phyloP scores from a whole-genome alignment of 768 basidiomycete genomes.

The Pilatotrama ljubarskyi region DNA sequence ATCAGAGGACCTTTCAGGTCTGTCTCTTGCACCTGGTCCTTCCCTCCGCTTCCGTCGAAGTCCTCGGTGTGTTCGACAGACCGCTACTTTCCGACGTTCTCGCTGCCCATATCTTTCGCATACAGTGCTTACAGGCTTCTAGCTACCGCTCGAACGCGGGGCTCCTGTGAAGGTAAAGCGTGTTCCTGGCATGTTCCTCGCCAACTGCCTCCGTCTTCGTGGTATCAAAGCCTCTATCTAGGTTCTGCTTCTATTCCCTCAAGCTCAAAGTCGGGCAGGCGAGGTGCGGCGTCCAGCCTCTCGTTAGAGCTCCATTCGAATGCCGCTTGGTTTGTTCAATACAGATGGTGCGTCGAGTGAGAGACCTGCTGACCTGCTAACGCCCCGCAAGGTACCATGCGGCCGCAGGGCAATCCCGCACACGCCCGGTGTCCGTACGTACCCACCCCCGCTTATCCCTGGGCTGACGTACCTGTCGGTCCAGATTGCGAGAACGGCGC shows the following conservation, averaged over 20 bases:
- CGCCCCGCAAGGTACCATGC: not conserved
- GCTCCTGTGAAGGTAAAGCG: not conserved
- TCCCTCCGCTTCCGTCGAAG: too few relatives aligned
- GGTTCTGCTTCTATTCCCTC: slow-evolving; percentile 4
- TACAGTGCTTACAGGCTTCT: not conserved
- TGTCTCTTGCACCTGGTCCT: too few relatives aligned
- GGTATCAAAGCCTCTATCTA: not conserved
- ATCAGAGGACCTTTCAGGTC: too few relatives aligned
- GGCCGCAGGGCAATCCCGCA: not conserved
- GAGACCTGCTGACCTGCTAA: not conserved
- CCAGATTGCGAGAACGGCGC: not conserved
- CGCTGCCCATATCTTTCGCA: not conserved
- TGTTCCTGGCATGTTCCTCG: not conserved
- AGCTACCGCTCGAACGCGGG: not conserved
- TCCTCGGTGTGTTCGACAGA: not conserved
- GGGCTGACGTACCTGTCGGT: not conserved
- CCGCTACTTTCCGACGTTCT: not conserved
- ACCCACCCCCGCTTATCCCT: not conserved
- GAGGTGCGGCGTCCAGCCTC: not conserved
- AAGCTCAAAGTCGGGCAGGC: not conserved
- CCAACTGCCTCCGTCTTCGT: not conserved
- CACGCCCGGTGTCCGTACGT: too few relatives aligned
- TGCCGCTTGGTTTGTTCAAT: too few relatives aligned
- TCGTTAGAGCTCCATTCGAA: too few relatives aligned
- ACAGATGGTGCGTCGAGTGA: too few relatives aligned